phyloP scores from a whole-genome alignment of 805 yeast species.

The Cyberlindnera americana region DNA sequence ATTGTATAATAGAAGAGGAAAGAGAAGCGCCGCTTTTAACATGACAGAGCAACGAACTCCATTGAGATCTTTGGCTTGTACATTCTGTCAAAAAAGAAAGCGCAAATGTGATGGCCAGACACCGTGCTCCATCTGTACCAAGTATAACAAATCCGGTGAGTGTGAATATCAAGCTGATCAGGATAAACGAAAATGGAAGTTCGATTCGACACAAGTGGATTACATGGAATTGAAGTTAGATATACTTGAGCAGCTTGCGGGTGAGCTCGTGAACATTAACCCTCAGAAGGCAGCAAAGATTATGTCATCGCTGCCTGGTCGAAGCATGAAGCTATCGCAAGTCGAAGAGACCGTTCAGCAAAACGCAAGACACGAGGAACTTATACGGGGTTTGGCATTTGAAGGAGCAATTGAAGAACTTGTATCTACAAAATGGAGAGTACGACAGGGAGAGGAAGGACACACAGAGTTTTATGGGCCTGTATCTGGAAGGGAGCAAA shows the following conservation, averaged over 20 bases:
- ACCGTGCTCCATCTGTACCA: constrained; percentile 43
- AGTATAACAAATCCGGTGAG: constrained; percentile 18
- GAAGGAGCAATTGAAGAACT: constrained; percentile 32
- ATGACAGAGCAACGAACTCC: not conserved
- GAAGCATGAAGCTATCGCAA: constrained; percentile 5
- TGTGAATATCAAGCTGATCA: constrained; percentile 27
- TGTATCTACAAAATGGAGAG: constrained; percentile 33
- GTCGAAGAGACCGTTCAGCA: not conserved
- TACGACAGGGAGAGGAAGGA: constrained; percentile 26
- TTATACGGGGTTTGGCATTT: constrained; percentile 18
- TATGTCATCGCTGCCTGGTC: constrained; percentile 11
- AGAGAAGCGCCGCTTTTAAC: not conserved
- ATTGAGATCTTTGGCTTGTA: constrained; percentile 33
- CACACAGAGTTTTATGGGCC: constrained; percentile 35
- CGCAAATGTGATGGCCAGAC: constrained; percentile 43
- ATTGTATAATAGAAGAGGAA: too few relatives aligned
- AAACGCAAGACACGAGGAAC: not conserved
- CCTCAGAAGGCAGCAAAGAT: constrained; percentile 18
- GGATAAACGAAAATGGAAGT: constrained; percentile 30
- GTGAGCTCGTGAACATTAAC: constrained; percentile 22
- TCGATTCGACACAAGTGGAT: constrained; percentile 31
- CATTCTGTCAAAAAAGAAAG: constrained; percentile 40
- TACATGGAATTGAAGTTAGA: constrained; percentile 30
- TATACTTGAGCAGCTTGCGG: constrained; percentile 26
- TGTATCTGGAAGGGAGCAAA: constrained; percentile 32